phyloP scores from a whole-genome alignment of 2,329 filamentous ascomycete genomes.

The Chaetomium strumarium region DNA sequence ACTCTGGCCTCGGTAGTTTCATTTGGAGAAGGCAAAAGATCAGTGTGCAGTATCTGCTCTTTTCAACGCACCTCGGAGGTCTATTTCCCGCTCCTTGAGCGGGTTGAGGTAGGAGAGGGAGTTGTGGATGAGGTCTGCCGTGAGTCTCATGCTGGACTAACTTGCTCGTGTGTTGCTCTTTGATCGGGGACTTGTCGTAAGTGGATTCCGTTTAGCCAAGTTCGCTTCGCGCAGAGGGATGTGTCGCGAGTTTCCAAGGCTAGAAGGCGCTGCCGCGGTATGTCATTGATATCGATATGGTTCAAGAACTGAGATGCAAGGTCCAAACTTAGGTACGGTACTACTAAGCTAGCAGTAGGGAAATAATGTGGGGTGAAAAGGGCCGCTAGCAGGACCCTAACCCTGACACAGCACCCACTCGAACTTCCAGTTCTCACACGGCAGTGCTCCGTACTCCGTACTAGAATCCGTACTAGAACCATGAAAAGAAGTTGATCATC shows the following conservation, averaged over 20 bases:
- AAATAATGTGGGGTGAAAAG: too few species aligned
- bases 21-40: slow-evolving; percentile 41
- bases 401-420: too few species aligned
- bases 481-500: too few species aligned
- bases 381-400: too few species aligned
- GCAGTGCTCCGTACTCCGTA: too few species aligned
- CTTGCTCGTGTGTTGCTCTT: slow-evolving; percentile 8
- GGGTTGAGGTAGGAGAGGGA: slow-evolving; percentile 98
- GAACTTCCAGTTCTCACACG: too few species aligned
- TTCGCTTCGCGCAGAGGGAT: background rate
- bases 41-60: slow-evolving; percentile 95
- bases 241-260: background rate
- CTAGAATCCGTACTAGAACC: too few species aligned
- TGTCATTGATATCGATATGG: too few species aligned
- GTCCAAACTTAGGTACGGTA: too few species aligned
- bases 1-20: background rate
- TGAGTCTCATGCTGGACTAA: slow-evolving; percentile 72
- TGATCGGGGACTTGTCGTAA: background rate
- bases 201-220: background rate
- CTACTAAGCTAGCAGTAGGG: too few species aligned
- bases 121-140: slow-evolving; percentile 85
- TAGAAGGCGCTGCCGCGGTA: too few species aligned
- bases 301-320: too few species aligned
- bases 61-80: slow-evolving; percentile 98
- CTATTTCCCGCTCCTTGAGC: slow-evolving; percentile 96